A percentile compares a stretch with the other conserved stretches of the same genome.
Conservation (phyloP, 345 rosid species). For the Alliaria petiolata region DNA sequence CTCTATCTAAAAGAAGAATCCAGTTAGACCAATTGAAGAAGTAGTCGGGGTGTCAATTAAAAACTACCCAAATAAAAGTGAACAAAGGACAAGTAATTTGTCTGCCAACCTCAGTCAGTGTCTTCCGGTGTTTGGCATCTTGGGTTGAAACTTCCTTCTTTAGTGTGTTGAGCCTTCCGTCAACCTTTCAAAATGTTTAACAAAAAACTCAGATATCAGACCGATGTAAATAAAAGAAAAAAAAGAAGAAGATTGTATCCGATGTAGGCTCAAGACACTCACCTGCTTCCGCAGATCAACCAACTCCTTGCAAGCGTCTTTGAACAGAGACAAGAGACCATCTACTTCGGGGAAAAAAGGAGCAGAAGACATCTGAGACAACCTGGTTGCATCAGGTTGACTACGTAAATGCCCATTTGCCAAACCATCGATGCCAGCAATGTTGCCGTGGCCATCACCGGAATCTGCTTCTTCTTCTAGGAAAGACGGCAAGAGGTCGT, state of each 20-base stretch:
- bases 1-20: slow-evolving; percentile 57
- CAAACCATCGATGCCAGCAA: slow-evolving; percentile 44
- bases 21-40: background rate
- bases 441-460: slow-evolving; percentile 44
- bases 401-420: slow-evolving; percentile 65
- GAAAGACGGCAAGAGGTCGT: slow-evolving; percentile 75
- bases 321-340: slow-evolving; percentile 73
- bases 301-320: slow-evolving; percentile 87
- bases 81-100: background rate
- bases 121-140: slow-evolving; percentile 92
- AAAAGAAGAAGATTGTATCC: background rate
- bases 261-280: background rate
- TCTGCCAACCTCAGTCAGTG: slow-evolving; percentile 79
- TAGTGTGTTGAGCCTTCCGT: slow-evolving; percentile 76
- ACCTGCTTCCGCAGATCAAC: slow-evolving; percentile 92
- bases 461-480: slow-evolving; percentile 78
- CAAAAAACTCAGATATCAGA: slow-evolving; percentile 14
- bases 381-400: slow-evolving; percentile 53
- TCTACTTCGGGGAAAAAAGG: slow-evolving; percentile 97
- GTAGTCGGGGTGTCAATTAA: background rate
- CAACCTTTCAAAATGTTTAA: slow-evolving; percentile 53
- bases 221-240: background rate
- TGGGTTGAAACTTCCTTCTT: slow-evolving; percentile 91
- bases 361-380: slow-evolving; percentile 48
- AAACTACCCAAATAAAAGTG: background rate